Conservation (phyloP, 2,329 filamentous ascomycete genomes). For the Pseudovirgaria hyperparasitica region DNA sequence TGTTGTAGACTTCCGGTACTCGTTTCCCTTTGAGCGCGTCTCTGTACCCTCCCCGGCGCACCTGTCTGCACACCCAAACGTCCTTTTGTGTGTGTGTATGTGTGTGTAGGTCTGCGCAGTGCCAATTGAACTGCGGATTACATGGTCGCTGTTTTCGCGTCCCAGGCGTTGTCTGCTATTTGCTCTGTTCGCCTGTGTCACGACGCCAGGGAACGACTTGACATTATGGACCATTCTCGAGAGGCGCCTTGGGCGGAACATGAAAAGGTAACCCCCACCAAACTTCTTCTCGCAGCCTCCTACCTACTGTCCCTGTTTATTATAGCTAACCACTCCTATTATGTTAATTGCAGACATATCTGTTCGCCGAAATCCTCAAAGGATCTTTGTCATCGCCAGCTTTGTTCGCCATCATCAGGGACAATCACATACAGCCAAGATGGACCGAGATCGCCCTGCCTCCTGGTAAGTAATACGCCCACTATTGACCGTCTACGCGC, state of each 20-base stretch:
- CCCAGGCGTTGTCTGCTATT: constrained; percentile 12
- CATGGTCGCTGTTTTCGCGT: too few species aligned
- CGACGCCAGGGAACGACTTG: too few species aligned
- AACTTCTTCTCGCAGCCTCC: constrained; percentile 1
- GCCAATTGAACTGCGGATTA: too few species aligned
- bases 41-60: too few species aligned
- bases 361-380: constrained; percentile 42
- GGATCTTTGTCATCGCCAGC: constrained; percentile 30
- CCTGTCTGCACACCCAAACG: too few species aligned
- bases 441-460: constrained; percentile 39
- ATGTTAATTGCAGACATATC: constrained; percentile 18
- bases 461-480: constrained; percentile 27
- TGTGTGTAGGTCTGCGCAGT: too few species aligned
- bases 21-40: constrained; percentile 16
- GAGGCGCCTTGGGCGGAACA: constrained; percentile 32
- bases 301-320: constrained; percentile 4
- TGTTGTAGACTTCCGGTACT: constrained; percentile 9
- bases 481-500: constrained; percentile 6
- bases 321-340: constrained; percentile 6
- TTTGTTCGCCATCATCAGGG: constrained; percentile 31
- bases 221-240: constrained; percentile 31
- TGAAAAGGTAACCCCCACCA: constrained; percentile 29
- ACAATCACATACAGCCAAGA: constrained; percentile 29
- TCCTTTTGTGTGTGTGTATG: too few species aligned
- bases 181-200: constrained; percentile 12